These are phyloP conservation scores for Pleurotus platypus DNA, from an alignment of 768 basidiomycete genomes.

Conservation along the genomic window DNA sequence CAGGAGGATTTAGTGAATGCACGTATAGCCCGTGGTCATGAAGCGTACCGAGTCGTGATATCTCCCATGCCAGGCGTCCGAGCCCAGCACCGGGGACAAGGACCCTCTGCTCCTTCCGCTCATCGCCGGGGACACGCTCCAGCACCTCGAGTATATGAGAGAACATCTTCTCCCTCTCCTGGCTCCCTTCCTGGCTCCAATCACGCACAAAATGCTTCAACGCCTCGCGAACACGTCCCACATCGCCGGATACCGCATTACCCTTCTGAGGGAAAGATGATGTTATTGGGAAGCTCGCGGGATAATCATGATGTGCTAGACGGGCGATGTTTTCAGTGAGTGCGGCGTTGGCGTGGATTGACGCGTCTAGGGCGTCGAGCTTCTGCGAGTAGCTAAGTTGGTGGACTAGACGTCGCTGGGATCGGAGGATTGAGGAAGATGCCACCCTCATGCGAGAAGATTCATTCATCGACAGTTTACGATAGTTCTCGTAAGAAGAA, in stretches of 20 bases:
- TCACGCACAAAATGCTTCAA: slow-evolving; percentile 70
- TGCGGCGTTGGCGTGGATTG: slow-evolving; percentile 34
- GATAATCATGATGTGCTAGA: slow-evolving; percentile 28
- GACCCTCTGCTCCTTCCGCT: slow-evolving; percentile 34
- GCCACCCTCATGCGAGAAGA: slow-evolving; percentile 35
- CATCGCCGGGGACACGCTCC: slow-evolving; percentile 19
- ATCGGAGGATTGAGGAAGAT: slow-evolving; percentile 39
- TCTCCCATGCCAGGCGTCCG: slow-evolving; percentile 66
- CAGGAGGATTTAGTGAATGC: slow-evolving; percentile 4
- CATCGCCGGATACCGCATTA: neutral
- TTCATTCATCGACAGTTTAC: slow-evolving; percentile 36
- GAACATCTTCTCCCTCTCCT: slow-evolving; percentile 55
- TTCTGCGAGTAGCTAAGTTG: slow-evolving; percentile 54
- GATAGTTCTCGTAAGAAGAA: slow-evolving; percentile 41
- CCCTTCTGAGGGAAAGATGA: slow-evolving; percentile 17
- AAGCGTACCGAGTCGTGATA: slow-evolving; percentile 50
- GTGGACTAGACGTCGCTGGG: slow-evolving; percentile 45
- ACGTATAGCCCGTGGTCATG: too few relatives aligned
- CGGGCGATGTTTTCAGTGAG: slow-evolving; percentile 38
- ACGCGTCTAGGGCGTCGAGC: slow-evolving; percentile 38
- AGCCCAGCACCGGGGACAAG: slow-evolving; percentile 66
- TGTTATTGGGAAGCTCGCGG: neutral
- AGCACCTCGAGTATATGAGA: slow-evolving; percentile 53
- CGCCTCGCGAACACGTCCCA: slow-evolving; percentile 46
- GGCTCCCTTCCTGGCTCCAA: slow-evolving; percentile 57